A percentile compares a stretch with the other conserved stretches of the same genome.
These are phyloP conservation scores for Capniomyces stellatus DNA, from an alignment of 371 early-diverging fungal species.

Conservation along the genomic window DNA sequence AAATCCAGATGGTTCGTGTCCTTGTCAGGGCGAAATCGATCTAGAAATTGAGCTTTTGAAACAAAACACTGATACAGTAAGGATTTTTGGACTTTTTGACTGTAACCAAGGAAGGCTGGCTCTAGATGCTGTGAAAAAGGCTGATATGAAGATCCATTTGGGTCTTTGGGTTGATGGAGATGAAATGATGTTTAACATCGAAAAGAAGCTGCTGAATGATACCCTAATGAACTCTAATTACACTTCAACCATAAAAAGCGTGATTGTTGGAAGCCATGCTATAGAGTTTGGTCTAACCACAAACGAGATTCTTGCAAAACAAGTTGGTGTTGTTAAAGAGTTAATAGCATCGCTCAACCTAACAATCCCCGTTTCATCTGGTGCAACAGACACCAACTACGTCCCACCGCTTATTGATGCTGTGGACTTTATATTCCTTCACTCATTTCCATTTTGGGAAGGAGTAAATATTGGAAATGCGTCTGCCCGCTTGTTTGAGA, in stretches of 20 bases:
- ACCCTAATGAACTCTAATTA: constrained; percentile 20
- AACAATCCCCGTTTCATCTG: constrained; percentile 28
- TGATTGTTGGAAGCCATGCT: constrained; percentile 43
- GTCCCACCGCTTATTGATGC: constrained; percentile 27
- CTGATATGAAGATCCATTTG: constrained; percentile 33
- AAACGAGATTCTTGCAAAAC: constrained; percentile 16
- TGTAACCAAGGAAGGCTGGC: constrained; percentile 41
- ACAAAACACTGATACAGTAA: constrained; percentile 32
- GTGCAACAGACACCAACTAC: constrained; percentile 36
- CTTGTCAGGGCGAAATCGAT: constrained; percentile 27
- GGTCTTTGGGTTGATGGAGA: constrained; percentile 39
- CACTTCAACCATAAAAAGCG: constrained; percentile 27
- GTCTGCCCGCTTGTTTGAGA: constrained; percentile 25
- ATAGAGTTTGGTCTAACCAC: constrained; percentile 32
- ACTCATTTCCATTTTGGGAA: constrained; percentile 52
- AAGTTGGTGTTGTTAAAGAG: constrained; percentile 24
- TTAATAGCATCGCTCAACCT: constrained; percentile 24
- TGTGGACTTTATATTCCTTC: constrained; percentile 40
- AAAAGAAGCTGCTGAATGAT: constrained; percentile 26
- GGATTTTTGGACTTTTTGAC: constrained; percentile 30
- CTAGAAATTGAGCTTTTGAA: constrained; percentile 27
- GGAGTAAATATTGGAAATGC: constrained; percentile 32
- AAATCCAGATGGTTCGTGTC: constrained; percentile 27
- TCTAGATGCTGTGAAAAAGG: constrained; percentile 32
- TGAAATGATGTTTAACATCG: constrained; percentile 28